phyloP scores from a whole-genome alignment of 352 stramenopile genomes.

The Pythium rhizo-oryzae region DNA sequence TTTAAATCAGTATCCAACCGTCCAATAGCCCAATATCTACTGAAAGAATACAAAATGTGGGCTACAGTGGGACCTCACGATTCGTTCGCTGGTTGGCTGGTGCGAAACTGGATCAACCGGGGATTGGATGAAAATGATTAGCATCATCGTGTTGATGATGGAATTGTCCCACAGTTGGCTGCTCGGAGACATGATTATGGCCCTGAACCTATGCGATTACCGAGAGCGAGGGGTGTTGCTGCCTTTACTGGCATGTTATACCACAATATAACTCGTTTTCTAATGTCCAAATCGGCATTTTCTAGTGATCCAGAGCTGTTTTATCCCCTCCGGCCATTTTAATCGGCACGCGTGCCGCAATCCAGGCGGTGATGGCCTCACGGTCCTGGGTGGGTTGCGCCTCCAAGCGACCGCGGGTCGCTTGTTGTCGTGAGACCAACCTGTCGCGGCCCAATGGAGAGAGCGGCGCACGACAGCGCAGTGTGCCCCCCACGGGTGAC shows the following conservation, averaged over 20 bases:
- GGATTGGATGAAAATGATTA: slow-evolving; percentile 22
- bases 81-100: slow-evolving; percentile 8
- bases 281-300: neutral
- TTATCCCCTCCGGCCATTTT: neutral
- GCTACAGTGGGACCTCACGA: neutral
- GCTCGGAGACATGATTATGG: slow-evolving; percentile 8
- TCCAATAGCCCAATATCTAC: too few relatives aligned
- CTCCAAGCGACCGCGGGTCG: neutral
- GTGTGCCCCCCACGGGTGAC: neutral
- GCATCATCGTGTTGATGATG: slow-evolving; percentile 25
- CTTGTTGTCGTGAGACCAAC: slow-evolving; percentile 1
- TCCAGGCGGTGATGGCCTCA: neutral
- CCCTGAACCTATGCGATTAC: neutral
- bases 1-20: slow-evolving; percentile 16
- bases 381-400: neutral
- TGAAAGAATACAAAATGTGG: slow-evolving; percentile 1
- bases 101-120: neutral
- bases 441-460: neutral
- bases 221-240: neutral
- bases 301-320: neutral
- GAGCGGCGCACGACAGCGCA: neutral
- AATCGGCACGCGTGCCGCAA: slow-evolving; percentile 7
- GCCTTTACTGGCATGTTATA: neutral
- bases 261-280: neutral
- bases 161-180: slow-evolving; percentile 5